A percentile compares a stretch with the other conserved stretches of the same genome.
Evolutionary conservation across 495 filamentous ascomycete species (phyloP).

Genomic region (Haplographium delicatum): DNA sequence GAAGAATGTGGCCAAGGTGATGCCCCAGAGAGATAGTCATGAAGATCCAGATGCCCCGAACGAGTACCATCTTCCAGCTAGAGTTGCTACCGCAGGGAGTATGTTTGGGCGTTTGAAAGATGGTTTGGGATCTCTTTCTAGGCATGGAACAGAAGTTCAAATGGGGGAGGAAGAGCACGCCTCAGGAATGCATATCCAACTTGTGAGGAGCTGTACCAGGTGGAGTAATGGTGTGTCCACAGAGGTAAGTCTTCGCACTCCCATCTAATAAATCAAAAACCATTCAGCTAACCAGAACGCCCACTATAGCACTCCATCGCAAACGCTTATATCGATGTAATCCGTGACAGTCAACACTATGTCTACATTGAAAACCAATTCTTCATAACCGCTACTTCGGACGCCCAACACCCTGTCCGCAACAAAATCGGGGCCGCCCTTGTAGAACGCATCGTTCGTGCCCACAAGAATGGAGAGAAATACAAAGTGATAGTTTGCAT

Average conservation of each 20-base stretch:
- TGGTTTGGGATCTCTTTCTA: background rate
- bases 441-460: constrained; percentile 79
- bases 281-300: constrained; percentile 5
- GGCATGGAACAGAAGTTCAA: background rate
- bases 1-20: constrained; percentile 7
- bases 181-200: constrained; percentile 55
- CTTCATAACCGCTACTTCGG: constrained; percentile 87
- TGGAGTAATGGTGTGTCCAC: constrained; percentile 34
- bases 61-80: background rate
- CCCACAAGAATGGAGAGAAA: constrained; percentile 61
- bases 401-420: constrained; percentile 69
- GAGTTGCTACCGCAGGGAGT: background rate
- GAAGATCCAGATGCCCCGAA: background rate
- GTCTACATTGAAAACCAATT: constrained; percentile 98
- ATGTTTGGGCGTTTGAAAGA: background rate
- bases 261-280: too few species aligned
- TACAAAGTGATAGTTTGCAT: constrained; percentile 86
- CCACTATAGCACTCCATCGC: constrained; percentile 73
- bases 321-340: constrained; percentile 82
- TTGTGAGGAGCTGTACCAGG: constrained; percentile 47
- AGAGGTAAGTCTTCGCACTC: constrained; percentile 13
- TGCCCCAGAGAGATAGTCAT: background rate
- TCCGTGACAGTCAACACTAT: constrained; percentile 75
- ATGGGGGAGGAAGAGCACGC: constrained; percentile 1
- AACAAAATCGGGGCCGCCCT: constrained; percentile 89